A percentile compares a stretch with the other conserved stretches of the same genome.
Evolutionary conservation across 345 rosid genomes (phyloP).

Genomic region (Camelina hispida): DNA sequence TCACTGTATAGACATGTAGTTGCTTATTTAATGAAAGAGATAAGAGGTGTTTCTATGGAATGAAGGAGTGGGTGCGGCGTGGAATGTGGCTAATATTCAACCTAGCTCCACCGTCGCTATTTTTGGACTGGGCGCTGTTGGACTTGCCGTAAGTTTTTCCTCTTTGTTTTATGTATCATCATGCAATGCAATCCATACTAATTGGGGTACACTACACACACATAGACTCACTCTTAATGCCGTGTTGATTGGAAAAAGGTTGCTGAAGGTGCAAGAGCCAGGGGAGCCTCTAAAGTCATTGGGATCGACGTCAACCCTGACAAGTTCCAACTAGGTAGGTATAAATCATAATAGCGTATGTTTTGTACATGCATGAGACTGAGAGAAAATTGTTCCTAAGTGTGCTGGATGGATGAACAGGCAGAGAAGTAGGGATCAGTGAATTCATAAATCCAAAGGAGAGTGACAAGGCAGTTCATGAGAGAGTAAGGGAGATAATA

Average conservation of each 20-base stretch:
- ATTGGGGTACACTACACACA: neutral
- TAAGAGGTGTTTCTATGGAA: neutral
- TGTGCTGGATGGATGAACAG: conserved; percentile 22
- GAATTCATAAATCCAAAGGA: conserved; percentile 64
- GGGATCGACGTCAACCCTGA: conserved; percentile 65
- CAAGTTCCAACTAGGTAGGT: conserved; percentile 41
- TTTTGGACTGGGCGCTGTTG: conserved; percentile 79
- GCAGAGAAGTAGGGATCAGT: conserved; percentile 57
- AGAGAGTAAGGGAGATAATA: conserved; percentile 49
- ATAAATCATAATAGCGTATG: neutral
- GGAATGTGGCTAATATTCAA: conserved; percentile 65
- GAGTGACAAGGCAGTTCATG: conserved; percentile 44
- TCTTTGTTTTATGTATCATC: neutral
- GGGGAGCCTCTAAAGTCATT: conserved; percentile 62
- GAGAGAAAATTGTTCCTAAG: conserved; percentile 11
- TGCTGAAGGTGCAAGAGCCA: conserved; percentile 60
- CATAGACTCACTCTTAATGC: neutral
- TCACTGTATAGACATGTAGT: conserved; percentile 14
- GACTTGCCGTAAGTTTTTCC: conserved; percentile 55
- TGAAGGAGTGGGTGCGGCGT: conserved; percentile 72
- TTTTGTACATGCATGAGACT: neutral
- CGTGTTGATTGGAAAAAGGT: conserved; percentile 44
- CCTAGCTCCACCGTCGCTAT: conserved; percentile 64
- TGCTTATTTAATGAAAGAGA: conserved; percentile 19
- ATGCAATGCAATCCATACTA: conserved; percentile 7